A percentile compares a stretch with the other conserved stretches of the same genome.
These are phyloP conservation scores for Pichia exigua DNA, from an alignment of 805 yeast species.

Conservation along the genomic window DNA sequence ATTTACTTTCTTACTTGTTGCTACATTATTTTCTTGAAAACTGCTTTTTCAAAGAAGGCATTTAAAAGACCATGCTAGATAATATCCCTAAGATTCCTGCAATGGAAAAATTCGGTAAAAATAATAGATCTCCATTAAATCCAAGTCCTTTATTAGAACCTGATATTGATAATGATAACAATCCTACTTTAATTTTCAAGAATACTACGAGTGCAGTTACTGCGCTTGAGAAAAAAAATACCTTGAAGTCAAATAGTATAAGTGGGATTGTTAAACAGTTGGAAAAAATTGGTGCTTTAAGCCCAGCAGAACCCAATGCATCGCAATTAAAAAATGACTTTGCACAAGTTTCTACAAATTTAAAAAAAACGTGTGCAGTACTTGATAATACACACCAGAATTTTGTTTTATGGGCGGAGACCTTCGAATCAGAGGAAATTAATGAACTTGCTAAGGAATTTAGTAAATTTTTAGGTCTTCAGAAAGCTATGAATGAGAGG, in stretches of 20 bases:
- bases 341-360: neutral
- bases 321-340: neutral
- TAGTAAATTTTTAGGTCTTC: conserved; percentile 2
- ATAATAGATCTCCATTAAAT: neutral
- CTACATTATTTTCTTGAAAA: too few species aligned
- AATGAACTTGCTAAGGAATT: conserved; percentile 1
- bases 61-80: neutral
- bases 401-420: conserved; percentile 7
- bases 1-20: neutral
- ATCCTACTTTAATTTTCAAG: neutral
- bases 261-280: neutral
- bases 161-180: neutral
- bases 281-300: conserved; percentile 12
- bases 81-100: neutral
- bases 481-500: neutral
- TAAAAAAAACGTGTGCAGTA: neutral
- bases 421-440: conserved; percentile 3
- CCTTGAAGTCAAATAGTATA: neutral
- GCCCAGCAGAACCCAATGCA: conserved; percentile 7
- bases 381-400: neutral
- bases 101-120: neutral
- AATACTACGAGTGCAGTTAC: neutral
- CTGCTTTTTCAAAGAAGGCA: too few species aligned
- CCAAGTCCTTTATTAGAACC: neutral
- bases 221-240: neutral